phyloP scores from a whole-genome alignment of 164 flowering plant species.

The Aristolochia fimbriata region DNA sequence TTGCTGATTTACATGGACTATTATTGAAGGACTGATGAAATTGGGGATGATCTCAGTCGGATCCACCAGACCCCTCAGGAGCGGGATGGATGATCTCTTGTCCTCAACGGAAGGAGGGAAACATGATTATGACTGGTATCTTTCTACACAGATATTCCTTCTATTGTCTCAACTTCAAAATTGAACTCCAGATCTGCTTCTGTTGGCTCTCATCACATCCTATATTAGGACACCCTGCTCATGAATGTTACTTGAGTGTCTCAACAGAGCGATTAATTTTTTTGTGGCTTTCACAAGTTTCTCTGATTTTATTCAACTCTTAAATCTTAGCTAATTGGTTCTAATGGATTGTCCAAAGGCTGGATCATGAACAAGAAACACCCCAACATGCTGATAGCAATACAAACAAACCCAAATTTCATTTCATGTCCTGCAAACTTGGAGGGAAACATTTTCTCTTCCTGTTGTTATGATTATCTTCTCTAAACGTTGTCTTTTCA shows the following conservation, averaged over 20 bases:
- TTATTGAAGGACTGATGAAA: slow-evolving; percentile 33
- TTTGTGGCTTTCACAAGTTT: background rate
- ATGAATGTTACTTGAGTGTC: background rate
- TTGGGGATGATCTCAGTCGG: slow-evolving; percentile 71
- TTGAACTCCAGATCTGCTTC: slow-evolving; percentile 1
- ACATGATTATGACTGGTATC: slow-evolving; percentile 88
- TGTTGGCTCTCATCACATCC: background rate
- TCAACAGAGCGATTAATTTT: background rate
- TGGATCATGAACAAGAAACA: no score
- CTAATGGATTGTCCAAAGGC: no score
- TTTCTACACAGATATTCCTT: background rate
- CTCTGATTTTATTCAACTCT: no score
- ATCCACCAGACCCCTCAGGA: slow-evolving; percentile 36
- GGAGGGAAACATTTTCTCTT: no score
- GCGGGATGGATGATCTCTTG: slow-evolving; percentile 60
- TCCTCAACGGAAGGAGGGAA: slow-evolving; percentile 64
- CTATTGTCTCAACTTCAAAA: background rate
- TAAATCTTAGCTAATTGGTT: no score
- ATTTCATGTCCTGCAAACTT: no score
- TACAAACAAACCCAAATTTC: no score
- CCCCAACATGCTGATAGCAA: no score
- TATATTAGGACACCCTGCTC: background rate
- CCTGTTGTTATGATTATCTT: no score
- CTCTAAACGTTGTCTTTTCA: no score
- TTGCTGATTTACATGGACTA: background rate